Base-by-base conservation (phyloP, 73 alveolate genomes). In the Urostyla sp. region DNA sequence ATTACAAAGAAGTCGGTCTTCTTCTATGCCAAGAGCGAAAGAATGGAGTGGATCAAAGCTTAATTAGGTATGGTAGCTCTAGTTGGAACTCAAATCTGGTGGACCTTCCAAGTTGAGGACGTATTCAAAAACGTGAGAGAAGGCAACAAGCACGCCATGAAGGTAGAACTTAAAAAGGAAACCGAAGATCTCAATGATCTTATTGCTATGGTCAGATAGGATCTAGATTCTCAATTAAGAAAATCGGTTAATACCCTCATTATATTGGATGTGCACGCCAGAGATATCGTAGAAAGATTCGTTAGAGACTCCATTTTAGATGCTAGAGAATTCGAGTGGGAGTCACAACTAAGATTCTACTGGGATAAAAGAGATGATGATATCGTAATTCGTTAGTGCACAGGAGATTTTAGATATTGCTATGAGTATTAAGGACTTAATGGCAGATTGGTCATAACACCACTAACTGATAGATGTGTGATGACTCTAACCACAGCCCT, bases 91-190 rank as follows among this genome's bases (percentile, higher is more conserved):
- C 98, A 98, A 91, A 95, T 97, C 72, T 97, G 99, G 99, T 98
- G 99, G 99, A 98, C 99, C 16, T 97, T 99, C 97, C 89, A 96
- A 53, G 99, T 98, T 21, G 99, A 98, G 90, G 98, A 96, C 78
- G 99, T 97, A n/a, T 97, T 98, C 92, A 79, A 98, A 72, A 97
- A 95, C 79, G 99, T 97, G 38, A 90, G 90, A 58, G 99, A 98
- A 67, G 99, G 99, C 28, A 98, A 98, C 85, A 98, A 98, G 84
- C 96, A 96, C 73, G 99, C 99, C 23, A 98, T 98, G 99, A 98
- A 98, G 86, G 85, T 95, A 38, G 99, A 97, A 72, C 89, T 95
- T 31, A 92, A 95, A 48, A 83, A 91, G 86, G 98, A 95, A 87
- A 91, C 98, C 32, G 69, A 80, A 75, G 98, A 96, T 38, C 82